Percentiles rank a stretch among this genome's conserved stretches.
Conservation (phyloP, 805 yeast genomes). For the Kuraishia ogatae region DNA sequence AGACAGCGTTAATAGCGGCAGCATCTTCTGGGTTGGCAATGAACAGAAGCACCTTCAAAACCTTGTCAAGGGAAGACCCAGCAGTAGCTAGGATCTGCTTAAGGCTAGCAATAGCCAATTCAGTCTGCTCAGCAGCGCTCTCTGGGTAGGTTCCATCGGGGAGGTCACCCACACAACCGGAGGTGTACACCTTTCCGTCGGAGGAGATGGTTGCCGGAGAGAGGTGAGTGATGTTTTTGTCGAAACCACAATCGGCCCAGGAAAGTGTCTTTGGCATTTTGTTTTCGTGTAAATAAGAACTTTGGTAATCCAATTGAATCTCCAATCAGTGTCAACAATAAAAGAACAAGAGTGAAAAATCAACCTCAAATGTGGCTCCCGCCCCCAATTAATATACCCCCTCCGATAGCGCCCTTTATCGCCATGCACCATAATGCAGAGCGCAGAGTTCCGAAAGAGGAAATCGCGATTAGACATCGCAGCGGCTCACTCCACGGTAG, state of each 20-base stretch:
- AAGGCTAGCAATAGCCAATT: constrained; percentile 27
- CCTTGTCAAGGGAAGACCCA: constrained; percentile 31
- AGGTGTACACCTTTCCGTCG: constrained; percentile 14
- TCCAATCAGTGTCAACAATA: neutral
- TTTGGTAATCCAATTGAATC: neutral
- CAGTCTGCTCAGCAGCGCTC: constrained; percentile 30
- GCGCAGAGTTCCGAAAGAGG: neutral
- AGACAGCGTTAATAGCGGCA: constrained; percentile 28
- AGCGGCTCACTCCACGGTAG: neutral
- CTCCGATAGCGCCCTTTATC: neutral
- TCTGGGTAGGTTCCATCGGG: constrained; percentile 16
- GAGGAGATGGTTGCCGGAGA: neutral
- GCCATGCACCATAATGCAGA: neutral
- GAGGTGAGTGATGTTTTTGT: neutral
- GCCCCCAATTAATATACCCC: neutral
- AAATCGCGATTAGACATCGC: neutral
- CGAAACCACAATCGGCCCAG: neutral
- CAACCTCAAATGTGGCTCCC: neutral
- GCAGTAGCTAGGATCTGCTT: constrained; percentile 25
- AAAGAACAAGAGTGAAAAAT: neutral
- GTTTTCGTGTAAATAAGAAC: neutral
- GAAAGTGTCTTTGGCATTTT: neutral
- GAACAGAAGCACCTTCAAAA: constrained; percentile 34
- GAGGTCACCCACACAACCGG: constrained; percentile 30
- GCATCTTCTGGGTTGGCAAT: constrained; percentile 30